phyloP scores from a whole-genome alignment of 2,329 filamentous ascomycete species.

The Arthroderma sp. region DNA sequence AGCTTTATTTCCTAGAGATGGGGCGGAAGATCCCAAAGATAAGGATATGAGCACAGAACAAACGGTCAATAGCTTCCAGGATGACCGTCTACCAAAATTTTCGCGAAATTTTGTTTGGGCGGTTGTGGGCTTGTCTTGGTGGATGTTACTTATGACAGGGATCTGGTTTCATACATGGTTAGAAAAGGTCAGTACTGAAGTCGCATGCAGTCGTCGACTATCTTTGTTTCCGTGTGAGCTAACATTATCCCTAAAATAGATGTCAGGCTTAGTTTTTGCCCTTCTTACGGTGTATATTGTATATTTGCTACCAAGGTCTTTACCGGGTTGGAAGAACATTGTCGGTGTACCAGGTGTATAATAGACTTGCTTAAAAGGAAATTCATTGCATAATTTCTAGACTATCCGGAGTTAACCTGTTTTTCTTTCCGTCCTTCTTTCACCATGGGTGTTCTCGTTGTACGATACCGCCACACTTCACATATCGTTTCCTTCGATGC shows the following conservation, averaged over 20 bases:
- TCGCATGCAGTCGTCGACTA: slow-evolving; percentile 15
- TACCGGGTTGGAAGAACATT: slow-evolving; percentile 32
- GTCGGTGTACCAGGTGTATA: slow-evolving; percentile 31
- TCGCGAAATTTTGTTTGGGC: slow-evolving; percentile 36
- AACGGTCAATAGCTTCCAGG: slow-evolving; percentile 15
- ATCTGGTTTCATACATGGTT: slow-evolving; percentile 99
- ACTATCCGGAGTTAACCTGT: no score
- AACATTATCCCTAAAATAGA: slow-evolving; percentile 19
- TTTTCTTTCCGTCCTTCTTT: no score
- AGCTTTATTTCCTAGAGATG: slow-evolving; percentile 53
- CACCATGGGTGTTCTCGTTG: no score
- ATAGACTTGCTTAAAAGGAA: slow-evolving; percentile 12
- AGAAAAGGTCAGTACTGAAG: slow-evolving; percentile 57
- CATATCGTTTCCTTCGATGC: no score
- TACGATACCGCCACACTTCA: no score
- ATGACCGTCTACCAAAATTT: slow-evolving; percentile 43
- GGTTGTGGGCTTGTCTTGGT: slow-evolving; percentile 62
- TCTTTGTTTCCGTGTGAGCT: slow-evolving; percentile 3
- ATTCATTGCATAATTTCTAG: not conserved
- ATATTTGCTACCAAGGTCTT: slow-evolving; percentile 38
- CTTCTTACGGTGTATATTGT: slow-evolving; percentile 36
- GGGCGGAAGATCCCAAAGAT: slow-evolving; percentile 33
- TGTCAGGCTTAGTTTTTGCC: slow-evolving; percentile 39
- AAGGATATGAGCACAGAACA: slow-evolving; percentile 26
- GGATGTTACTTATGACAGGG: slow-evolving; percentile 98